These are phyloP conservation scores for Chaetomiaceae sp. DNA, from an alignment of 2,329 filamentous ascomycete species.

Conservation along the genomic window DNA sequence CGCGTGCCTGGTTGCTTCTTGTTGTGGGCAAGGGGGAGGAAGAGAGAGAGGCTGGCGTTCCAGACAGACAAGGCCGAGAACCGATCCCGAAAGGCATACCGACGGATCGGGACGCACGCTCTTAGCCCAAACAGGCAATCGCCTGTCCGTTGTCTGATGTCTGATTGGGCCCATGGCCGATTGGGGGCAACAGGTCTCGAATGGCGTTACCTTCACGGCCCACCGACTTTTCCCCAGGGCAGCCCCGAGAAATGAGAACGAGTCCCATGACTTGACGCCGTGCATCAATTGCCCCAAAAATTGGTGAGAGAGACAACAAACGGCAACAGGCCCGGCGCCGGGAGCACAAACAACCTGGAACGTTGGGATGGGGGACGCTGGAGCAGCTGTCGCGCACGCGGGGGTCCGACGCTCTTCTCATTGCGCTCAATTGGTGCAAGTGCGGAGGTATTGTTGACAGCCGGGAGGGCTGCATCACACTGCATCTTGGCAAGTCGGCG, in stretches of 20 bases:
- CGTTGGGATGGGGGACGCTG: not conserved
- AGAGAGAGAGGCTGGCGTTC: not conserved
- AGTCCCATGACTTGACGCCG: conserved; percentile 3
- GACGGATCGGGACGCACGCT: conserved; percentile 19
- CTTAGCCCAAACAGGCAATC: conserved; percentile 19
- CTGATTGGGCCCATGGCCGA: conserved; percentile 14
- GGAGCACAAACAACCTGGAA: not conserved
- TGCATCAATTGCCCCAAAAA: no score
- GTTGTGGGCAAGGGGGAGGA: not conserved
- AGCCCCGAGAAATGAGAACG: conserved; percentile 1
- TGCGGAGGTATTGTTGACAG: conserved; percentile 16
- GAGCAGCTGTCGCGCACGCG: not conserved
- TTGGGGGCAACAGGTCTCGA: not conserved
- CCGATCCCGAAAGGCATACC: conserved; percentile 14
- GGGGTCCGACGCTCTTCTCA: conserved; percentile 10
- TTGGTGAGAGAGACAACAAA: not conserved
- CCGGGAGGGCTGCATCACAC: not conserved
- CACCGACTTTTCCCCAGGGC: conserved; percentile 7
- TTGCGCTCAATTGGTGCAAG: not conserved
- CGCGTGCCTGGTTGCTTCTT: conserved; percentile 7
- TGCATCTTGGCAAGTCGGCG: conserved; percentile 6
- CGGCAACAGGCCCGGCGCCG: not conserved
- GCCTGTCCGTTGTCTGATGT: not conserved
- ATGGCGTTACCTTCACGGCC: not conserved
- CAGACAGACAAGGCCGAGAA: conserved; percentile 4